These are phyloP conservation scores for Penicillium longicatenatum DNA, from an alignment of 495 filamentous ascomycete genomes.

Conservation along the genomic window DNA sequence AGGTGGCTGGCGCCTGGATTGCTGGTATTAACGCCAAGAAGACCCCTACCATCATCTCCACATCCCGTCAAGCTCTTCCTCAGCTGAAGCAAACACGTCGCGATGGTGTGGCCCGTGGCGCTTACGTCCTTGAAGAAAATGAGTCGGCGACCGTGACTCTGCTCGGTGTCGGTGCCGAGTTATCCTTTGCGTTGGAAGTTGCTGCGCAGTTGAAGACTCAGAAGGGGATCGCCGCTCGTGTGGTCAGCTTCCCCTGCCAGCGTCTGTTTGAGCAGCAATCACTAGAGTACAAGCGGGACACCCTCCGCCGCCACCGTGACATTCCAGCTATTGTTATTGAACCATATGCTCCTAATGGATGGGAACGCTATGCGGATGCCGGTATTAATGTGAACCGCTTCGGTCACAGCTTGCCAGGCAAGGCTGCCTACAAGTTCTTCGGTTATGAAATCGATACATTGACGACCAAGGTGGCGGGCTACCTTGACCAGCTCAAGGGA, in stretches of 20 bases:
- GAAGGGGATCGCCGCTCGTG: constrained; percentile 43
- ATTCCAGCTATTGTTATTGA: constrained; percentile 55
- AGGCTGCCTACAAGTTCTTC: constrained; percentile 55
- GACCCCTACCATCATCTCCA: constrained; percentile 50
- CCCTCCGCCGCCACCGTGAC: constrained; percentile 35
- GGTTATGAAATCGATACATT: constrained; percentile 50
- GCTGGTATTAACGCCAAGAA: constrained; percentile 48
- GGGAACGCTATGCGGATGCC: constrained; percentile 62
- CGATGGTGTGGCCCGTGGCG: constrained; percentile 43
- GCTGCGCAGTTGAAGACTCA: constrained; percentile 33
- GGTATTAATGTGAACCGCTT: constrained; percentile 50
- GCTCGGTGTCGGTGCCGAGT: constrained; percentile 52
- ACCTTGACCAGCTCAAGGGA: constrained; percentile 39
- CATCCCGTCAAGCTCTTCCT: constrained; percentile 47
- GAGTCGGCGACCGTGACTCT: constrained; percentile 46
- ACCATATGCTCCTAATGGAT: constrained; percentile 56
- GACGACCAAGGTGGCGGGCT: constrained; percentile 45
- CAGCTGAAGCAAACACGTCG: constrained; percentile 44
- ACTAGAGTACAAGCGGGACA: constrained; percentile 47
- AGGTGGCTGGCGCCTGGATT: constrained; percentile 56
- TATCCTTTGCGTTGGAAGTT: constrained; percentile 47
- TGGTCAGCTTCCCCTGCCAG: constrained; percentile 58
- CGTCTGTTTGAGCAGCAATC: constrained; percentile 54
- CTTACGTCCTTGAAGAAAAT: constrained; percentile 50
- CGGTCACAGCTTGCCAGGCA: constrained; percentile 51